Percentiles rank a stretch among this genome's conserved stretches.
Evolutionary conservation across 2,329 filamentous ascomycete genomes (phyloP).

Genomic region (Berkeleyomyces rouxiae): DNA sequence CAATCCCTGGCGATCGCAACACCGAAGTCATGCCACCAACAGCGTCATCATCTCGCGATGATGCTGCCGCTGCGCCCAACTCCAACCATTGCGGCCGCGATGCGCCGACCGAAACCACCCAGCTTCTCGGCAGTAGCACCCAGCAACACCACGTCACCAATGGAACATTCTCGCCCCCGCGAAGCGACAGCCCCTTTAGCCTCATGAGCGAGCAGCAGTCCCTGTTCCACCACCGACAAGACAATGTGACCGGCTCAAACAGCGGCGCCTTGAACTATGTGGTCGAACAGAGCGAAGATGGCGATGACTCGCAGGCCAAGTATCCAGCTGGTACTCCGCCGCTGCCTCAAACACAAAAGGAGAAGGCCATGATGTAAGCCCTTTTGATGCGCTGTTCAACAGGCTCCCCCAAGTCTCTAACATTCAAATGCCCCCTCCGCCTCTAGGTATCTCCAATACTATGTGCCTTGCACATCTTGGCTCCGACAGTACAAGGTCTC

Average conservation of each 20-base stretch:
- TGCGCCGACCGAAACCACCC: conserved; percentile 4
- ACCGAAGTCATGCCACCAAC: no score
- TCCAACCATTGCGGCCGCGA: background rate
- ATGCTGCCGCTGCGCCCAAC: background rate
- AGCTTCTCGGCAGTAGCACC: background rate
- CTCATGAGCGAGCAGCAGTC: conserved; percentile 5
- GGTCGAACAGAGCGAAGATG: background rate
- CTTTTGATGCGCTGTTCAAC: background rate
- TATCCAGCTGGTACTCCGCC: background rate
- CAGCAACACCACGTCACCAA: background rate
- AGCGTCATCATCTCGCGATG: no score
- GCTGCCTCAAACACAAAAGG: conserved; percentile 1
- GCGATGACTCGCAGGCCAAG: background rate
- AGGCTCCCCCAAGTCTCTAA: background rate
- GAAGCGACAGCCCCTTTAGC: conserved; percentile 5
- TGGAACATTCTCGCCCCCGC: background rate
- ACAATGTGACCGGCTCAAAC: background rate
- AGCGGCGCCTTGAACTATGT: background rate
- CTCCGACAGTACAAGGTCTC: conserved; percentile 69
- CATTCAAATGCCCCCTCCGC: background rate
- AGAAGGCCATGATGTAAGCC: conserved; percentile 7
- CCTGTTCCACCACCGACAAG: conserved; percentile 1
- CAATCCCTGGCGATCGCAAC: no score
- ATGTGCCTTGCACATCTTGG: conserved; percentile 84
- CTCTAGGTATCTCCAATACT: conserved; percentile 73